phyloP scores from a whole-genome alignment of 805 yeast genomes.

The Nakazawaea molendinolei region DNA sequence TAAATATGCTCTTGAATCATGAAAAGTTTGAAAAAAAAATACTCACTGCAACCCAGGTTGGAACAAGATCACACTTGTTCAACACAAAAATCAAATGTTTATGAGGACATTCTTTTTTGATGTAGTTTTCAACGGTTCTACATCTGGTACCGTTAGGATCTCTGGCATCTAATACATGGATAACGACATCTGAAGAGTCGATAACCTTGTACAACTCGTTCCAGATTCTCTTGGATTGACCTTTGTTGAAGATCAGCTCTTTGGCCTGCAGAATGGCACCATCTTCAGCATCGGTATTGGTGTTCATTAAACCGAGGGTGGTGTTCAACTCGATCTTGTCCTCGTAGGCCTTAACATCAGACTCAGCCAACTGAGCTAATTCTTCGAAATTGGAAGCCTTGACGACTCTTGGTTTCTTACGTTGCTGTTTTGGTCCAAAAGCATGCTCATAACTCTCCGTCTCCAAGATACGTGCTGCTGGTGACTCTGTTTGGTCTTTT shows the following conservation, averaged over 20 bases:
- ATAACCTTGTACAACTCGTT: constrained; percentile 94
- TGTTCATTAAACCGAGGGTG: constrained; percentile 78
- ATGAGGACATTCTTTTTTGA: constrained; percentile 90
- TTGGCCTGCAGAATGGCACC: constrained; percentile 88
- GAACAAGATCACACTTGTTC: constrained; percentile 97
- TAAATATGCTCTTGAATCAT: neutral
- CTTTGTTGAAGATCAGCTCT: constrained; percentile 92
- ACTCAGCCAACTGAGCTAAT: constrained; percentile 50
- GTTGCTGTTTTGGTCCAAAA: constrained; percentile 92
- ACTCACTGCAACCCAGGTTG: constrained; percentile 99
- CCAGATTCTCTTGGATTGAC: constrained; percentile 98
- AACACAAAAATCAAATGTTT: constrained; percentile 91
- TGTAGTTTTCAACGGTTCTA: constrained; percentile 86
- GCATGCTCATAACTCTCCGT: constrained; percentile 78
- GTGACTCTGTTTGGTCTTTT: constrained; percentile 68
- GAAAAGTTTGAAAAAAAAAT: constrained; percentile 21
- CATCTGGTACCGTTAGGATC: constrained; percentile 97
- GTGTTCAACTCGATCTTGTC: constrained; percentile 74
- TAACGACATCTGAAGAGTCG: constrained; percentile 95
- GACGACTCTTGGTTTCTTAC: constrained; percentile 77
- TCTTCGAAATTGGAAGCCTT: constrained; percentile 78
- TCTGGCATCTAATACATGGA: constrained; percentile 95
- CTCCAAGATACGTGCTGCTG: constrained; percentile 75
- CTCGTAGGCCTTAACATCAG: constrained; percentile 52
- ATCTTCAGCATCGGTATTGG: constrained; percentile 47